Evolutionary conservation across 192 early-diverging fungal species (phyloP).

Genomic region (Diversispora epigaea): DNA sequence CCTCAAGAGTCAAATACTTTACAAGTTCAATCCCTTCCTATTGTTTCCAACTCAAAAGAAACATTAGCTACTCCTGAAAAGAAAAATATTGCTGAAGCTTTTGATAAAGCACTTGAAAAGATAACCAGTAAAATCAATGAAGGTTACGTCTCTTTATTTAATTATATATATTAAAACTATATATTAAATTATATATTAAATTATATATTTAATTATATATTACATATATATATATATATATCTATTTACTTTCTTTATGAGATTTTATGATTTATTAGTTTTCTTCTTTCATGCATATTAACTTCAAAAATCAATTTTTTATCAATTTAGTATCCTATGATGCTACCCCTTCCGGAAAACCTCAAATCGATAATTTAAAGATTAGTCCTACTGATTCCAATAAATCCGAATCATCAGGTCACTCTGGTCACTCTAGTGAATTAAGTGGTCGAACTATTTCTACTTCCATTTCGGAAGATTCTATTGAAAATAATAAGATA

Average conservation of each 20-base stretch:
- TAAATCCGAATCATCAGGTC: constrained; percentile 7
- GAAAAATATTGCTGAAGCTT: not conserved
- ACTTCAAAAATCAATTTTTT: too few relatives aligned
- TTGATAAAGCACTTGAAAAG: not conserved
- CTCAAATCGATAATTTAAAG: not conserved
- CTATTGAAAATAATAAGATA: constrained; percentile 7
- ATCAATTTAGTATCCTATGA: not conserved
- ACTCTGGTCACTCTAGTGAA: constrained; percentile 16
- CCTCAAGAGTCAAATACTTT: not conserved
- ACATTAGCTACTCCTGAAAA: not conserved
- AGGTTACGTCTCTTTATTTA: not conserved
- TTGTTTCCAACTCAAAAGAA: not conserved
- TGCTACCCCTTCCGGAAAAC: not conserved
- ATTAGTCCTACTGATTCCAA: constrained; percentile 19
- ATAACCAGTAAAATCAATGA: not conserved
- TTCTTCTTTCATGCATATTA: too few relatives aligned
- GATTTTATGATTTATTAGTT: too few relatives aligned
- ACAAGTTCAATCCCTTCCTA: not conserved
- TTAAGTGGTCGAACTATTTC: constrained; percentile 9
- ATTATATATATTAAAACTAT: not conserved
- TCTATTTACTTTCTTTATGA: too few relatives aligned
- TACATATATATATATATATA: too few relatives aligned
- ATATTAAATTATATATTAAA: not conserved
- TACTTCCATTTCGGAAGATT: constrained; percentile 3
- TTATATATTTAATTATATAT: too few relatives aligned